Evolutionary conservation across 352 stramenopile species (phyloP), one percentile per base, ranked within the genome.

Genomic region (Phytophthora nicotianae): DNA sequence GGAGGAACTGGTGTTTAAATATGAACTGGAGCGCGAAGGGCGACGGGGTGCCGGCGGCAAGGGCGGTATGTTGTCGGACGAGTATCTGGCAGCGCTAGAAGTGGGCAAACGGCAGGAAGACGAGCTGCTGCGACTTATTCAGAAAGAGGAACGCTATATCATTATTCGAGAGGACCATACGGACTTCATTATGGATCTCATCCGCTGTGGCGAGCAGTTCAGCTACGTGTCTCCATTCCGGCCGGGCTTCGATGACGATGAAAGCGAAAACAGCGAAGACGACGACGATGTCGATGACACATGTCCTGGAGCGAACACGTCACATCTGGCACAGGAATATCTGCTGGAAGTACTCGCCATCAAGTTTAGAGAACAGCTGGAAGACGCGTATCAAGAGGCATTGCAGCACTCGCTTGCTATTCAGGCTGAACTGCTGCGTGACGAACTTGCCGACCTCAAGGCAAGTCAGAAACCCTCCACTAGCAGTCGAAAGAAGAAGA

Each of bases 71-170:
- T 50, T 88, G 11, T 87, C 79, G 45, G 75, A 90, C 48, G 79
- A 90, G 53, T 89, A 89, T 45, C 50, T 90, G 24, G 77, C 76
- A 11, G 81, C 81, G 24, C 58, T 90, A 14, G 81, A 88, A 59
- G 81, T 88, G 6, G 75, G 77, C 11, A 84, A 86, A 56, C 79
- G 77, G 14, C 79, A 88, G 54, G 79, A 91, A 59, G 79, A 86
- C 50, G 83, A 90, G 57, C 42, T 91, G 32, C 38, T 91, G 69
- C 79, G 83, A 63, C 68, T 92, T 63, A 86, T 89, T 50, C 81
- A 89, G 57, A 90, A 86, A 56, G 83, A 92, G 46, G 83, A 92
- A 65, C 81, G 83, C 53, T 92, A 84, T 73, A 90, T 92, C 69
- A 88, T 92, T 77, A 89, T 92, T 74, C 77, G 80, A 49, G 83